Percentiles rank a stretch among this genome's conserved stretches.
phyloP scores from a whole-genome alignment of 106 monocot species.

The Platanthera zijinensis region DNA sequence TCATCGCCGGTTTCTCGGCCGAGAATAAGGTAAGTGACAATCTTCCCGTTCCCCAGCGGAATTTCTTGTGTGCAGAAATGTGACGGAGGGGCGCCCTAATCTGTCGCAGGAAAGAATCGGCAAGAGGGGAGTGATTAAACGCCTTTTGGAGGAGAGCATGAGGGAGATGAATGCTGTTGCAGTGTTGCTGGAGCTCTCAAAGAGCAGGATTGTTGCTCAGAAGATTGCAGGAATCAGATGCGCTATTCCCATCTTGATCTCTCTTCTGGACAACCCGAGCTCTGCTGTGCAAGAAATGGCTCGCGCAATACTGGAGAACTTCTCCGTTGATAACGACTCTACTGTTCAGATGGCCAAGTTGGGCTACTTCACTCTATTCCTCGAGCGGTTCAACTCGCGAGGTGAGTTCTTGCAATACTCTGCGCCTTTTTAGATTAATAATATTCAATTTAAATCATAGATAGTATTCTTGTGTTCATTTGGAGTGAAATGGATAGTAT shows the following conservation, averaged over 20 bases:
- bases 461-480: no score
- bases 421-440: no score
- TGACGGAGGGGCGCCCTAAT: neutral
- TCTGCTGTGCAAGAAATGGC: constrained; percentile 1
- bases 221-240: constrained; percentile 9
- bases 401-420: constrained; percentile 7
- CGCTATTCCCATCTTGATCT: constrained; percentile 11
- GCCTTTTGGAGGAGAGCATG: constrained; percentile 7
- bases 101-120: constrained; percentile 15
- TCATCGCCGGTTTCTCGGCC: constrained; percentile 1
- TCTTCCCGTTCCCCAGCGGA: neutral
- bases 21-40: constrained; percentile 14
- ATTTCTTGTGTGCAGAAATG: neutral
- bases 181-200: constrained; percentile 13
- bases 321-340: neutral
- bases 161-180: constrained; percentile 4
- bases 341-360: constrained; percentile 8
- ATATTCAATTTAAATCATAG: no score
- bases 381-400: constrained; percentile 5
- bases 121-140: constrained; percentile 5
- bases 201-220: neutral
- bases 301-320: neutral
- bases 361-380: constrained; percentile 9
- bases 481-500: no score
- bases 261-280: constrained; percentile 3